phyloP scores from a whole-genome alignment of 129 eudicot genomes.

The Helianthus annuus region HanXRQr2.0-SUNRISE NC_035448.2:139184105-139184604 shows the following conservation, averaged over 20 bases:
- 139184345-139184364: slow-evolving; percentile 45
- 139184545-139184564: slow-evolving; percentile 39
- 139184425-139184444: slow-evolving; percentile 53
- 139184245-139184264: slow-evolving; percentile 49
- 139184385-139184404: slow-evolving; percentile 65
- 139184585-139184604: slow-evolving; percentile 49
- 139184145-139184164: too few species aligned
- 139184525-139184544: slow-evolving; percentile 54
- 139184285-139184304: slow-evolving; percentile 69
- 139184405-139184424: slow-evolving; percentile 58
- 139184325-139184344: slow-evolving; percentile 47
- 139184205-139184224: not conserved
- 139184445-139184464: slow-evolving; percentile 54
- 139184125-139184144: too few species aligned
- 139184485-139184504: not conserved
- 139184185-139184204: not conserved
- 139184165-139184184: too few species aligned
- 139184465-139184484: not conserved
- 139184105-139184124: not conserved
- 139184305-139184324: slow-evolving; percentile 65
- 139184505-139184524: not conserved
- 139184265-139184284: slow-evolving; percentile 53
- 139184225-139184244: slow-evolving; percentile 49
- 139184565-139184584: slow-evolving; percentile 50
- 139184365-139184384: slow-evolving; percentile 56